A percentile compares a stretch with the other conserved stretches of the same genome.
These are phyloP conservation scores for Clavispora carvajalis DNA, from an alignment of 805 yeast genomes.

Conservation along the genomic window DNA sequence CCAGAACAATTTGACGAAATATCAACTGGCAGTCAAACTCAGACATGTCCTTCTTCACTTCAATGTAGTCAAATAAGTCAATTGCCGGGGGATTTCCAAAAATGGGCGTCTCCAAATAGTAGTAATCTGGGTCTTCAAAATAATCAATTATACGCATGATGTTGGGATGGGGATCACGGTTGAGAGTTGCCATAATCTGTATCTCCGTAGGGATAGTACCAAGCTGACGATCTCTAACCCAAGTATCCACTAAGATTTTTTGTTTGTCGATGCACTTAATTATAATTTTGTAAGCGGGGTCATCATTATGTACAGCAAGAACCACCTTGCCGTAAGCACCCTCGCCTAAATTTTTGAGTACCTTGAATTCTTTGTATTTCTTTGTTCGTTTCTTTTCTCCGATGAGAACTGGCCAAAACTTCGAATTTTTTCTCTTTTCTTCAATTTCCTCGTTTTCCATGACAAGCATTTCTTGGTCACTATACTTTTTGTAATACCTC, in stretches of 20 bases:
- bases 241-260: constrained; percentile 89
- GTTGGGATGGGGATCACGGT: constrained; percentile 76
- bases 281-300: constrained; percentile 61
- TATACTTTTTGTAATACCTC: constrained; percentile 18
- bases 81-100: constrained; percentile 88
- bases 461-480: constrained; percentile 40
- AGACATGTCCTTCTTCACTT: constrained; percentile 72
- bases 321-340: constrained; percentile 97
- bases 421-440: constrained; percentile 30
- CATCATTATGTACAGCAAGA: constrained; percentile 62
- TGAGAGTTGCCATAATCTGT: constrained; percentile 82
- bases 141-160: constrained; percentile 82
- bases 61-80: constrained; percentile 89
- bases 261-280: constrained; percentile 89
- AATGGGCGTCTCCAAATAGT: constrained; percentile 86
- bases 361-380: constrained; percentile 62
- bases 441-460: constrained; percentile 43
- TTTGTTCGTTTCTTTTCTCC: constrained; percentile 71
- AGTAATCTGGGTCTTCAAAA: constrained; percentile 86
- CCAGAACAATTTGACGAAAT: constrained; percentile 73
- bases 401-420: constrained; percentile 43
- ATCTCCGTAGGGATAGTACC: constrained; percentile 98
- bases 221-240: constrained; percentile 88
- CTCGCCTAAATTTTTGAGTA: constrained; percentile 80
- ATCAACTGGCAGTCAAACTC: constrained; percentile 75